Evolutionary conservation across 306 rosid genomes (phyloP).

Genomic region (Cucumis melo): DNA sequence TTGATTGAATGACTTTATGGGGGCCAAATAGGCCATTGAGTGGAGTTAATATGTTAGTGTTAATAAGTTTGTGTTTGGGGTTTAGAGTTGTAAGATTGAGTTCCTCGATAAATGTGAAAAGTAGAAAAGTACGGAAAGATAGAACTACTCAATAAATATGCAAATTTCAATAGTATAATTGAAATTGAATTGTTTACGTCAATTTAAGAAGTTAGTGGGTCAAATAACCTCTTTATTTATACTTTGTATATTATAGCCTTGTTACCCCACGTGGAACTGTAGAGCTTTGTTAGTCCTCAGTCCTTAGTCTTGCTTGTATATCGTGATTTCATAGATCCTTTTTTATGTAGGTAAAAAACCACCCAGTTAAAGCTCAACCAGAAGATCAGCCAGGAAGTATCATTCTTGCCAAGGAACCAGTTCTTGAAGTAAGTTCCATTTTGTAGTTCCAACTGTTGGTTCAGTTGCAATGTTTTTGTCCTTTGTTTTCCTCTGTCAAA

Average conservation of each 20-base stretch:
- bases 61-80: no score
- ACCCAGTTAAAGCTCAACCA: constrained; percentile 86
- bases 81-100: no score
- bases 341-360: constrained; percentile 56
- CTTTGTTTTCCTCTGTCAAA: background rate
- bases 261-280: background rate
- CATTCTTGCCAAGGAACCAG: constrained; percentile 88
- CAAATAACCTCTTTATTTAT: no score
- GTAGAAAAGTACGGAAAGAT: no score
- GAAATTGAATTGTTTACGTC: no score
- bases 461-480: background rate
- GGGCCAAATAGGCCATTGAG: no score
- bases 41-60: no score
- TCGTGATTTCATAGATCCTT: background rate
- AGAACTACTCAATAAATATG: no score
- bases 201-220: no score
- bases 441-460: background rate
- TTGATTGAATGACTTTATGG: background rate
- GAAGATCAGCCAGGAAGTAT: constrained; percentile 70
- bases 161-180: no score
- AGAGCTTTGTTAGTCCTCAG: background rate
- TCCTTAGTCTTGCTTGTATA: background rate
- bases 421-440: constrained; percentile 54
- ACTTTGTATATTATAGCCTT: background rate
- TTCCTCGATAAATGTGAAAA: no score